phyloP scores from a whole-genome alignment of 1,284 basidiomycete genomes.

The Phylloboletellus chloephorus region DNA sequence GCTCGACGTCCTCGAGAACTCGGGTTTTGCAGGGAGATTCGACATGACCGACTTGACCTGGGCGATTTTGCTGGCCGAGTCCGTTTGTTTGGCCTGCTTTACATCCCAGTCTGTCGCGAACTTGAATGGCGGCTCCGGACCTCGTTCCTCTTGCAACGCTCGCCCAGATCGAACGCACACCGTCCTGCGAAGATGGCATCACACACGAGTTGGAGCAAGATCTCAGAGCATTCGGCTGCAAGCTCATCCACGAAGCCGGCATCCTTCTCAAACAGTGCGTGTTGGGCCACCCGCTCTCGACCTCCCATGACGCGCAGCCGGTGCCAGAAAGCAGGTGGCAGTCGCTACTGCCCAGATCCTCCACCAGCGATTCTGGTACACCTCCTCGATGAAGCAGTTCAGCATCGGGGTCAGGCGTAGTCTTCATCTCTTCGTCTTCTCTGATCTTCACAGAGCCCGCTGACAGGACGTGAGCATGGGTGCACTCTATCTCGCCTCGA shows the following conservation, averaged over 20 bases:
- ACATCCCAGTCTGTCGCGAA: conserved; percentile 3
- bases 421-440: neutral
- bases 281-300: neutral
- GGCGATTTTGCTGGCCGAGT: neutral
- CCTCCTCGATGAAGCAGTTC: conserved; percentile 91
- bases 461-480: conserved; percentile 88
- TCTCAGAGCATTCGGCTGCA: conserved; percentile 82
- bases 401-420: conserved; percentile 68
- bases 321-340: conserved; percentile 85
- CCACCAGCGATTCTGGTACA: conserved; percentile 96
- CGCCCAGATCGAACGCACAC: conserved; percentile 71
- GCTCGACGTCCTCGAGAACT: conserved; percentile 21
- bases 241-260: conserved; percentile 93
- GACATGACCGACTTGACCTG: conserved; percentile 21
- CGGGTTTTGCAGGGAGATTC: conserved; percentile 33
- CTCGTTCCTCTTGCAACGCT: conserved; percentile 84
- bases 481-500: conserved; percentile 89
- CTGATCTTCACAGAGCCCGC: conserved; percentile 9
- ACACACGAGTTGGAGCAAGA: conserved; percentile 79
- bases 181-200: conserved; percentile 80
- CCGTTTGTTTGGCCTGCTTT: conserved; percentile 23
- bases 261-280: conserved; percentile 81
- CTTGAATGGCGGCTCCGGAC: conserved; percentile 39
- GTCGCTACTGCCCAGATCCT: conserved; percentile 95
- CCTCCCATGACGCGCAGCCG: conserved; percentile 3